Conservation (phyloP, 176 grass and related monocot genomes). For the Areca catechu region DNA sequence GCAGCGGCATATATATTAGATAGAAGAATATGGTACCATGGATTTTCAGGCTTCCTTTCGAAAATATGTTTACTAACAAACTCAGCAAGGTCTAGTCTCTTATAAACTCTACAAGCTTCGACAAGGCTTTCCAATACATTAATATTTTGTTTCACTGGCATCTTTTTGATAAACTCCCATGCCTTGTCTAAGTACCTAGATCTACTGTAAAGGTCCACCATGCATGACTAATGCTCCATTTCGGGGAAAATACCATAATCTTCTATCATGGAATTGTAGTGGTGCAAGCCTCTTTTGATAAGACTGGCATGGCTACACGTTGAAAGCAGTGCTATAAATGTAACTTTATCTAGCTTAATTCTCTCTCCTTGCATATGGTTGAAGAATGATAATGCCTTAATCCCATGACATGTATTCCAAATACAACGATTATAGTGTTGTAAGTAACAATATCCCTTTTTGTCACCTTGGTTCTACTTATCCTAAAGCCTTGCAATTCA, state of each 20-base stretch:
- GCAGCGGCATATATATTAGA: conserved; percentile 63
- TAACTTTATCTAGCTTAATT: conserved; percentile 50
- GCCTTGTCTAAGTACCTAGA: conserved; percentile 47
- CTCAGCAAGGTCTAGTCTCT: conserved; percentile 63
- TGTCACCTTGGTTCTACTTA: too few relatives aligned
- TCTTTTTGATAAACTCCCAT: conserved; percentile 45
- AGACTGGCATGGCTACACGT: conserved; percentile 56
- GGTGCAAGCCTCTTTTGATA: conserved; percentile 39
- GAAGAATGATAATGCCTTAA: conserved; percentile 40
- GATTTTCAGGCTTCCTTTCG: conserved; percentile 40
- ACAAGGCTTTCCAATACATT: conserved; percentile 53
- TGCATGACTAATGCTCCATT: conserved; percentile 52
- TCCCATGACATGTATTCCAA: conserved; percentile 42
- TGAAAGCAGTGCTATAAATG: conserved; percentile 64
- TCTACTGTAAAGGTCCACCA: conserved; percentile 65
- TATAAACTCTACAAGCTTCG: conserved; percentile 52
- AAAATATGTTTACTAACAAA: conserved; percentile 37
- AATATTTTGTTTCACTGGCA: conserved; percentile 30
- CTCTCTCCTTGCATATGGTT: conserved; percentile 30
- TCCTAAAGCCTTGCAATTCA: too few relatives aligned
- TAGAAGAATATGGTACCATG: conserved; percentile 60
- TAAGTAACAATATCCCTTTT: conserved; percentile 42
- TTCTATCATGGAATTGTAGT: conserved; percentile 44
- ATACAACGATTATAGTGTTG: conserved; percentile 53
- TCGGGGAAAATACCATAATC: conserved; percentile 52